Evolutionary conservation across 345 rosid species (phyloP).

Genomic region (Fremontodendron californicum): DNA sequence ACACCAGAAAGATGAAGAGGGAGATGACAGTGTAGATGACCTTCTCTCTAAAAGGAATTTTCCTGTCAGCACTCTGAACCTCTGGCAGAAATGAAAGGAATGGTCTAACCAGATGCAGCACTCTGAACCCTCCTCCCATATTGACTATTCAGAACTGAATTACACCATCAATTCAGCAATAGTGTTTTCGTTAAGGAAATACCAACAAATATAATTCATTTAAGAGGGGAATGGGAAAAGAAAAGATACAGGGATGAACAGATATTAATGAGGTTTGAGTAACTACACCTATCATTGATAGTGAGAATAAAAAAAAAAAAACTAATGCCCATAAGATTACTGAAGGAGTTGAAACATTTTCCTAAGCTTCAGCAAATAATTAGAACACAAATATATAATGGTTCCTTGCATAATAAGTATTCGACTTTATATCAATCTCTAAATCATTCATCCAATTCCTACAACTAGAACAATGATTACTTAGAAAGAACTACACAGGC

Average conservation of each 20-base stretch:
- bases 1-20: slow-evolving; percentile 57
- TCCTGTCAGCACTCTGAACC: slow-evolving; percentile 65
- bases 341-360: not conserved
- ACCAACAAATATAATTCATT: not conserved
- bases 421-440: not conserved
- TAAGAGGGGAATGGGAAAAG: not conserved
- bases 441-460: not conserved
- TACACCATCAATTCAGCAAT: not conserved
- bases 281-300: not conserved
- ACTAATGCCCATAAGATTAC: not conserved
- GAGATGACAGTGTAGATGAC: slow-evolving; percentile 55
- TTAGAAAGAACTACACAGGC: not conserved
- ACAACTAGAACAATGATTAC: not conserved
- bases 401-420: not conserved
- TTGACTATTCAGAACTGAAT: slow-evolving; percentile 8
- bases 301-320: not conserved
- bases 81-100: slow-evolving; percentile 53
- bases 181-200: not conserved
- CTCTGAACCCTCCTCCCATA: slow-evolving; percentile 75
- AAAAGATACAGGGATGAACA: not conserved
- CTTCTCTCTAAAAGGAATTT: slow-evolving; percentile 64
- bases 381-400: not conserved
- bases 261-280: not conserved
- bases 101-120: slow-evolving; percentile 62
- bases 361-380: not conserved